Evolutionary conservation across 176 grass and related monocot species (phyloP), one percentile per base, ranked within the genome.

Genomic region (Triticum aestivum): DNA sequence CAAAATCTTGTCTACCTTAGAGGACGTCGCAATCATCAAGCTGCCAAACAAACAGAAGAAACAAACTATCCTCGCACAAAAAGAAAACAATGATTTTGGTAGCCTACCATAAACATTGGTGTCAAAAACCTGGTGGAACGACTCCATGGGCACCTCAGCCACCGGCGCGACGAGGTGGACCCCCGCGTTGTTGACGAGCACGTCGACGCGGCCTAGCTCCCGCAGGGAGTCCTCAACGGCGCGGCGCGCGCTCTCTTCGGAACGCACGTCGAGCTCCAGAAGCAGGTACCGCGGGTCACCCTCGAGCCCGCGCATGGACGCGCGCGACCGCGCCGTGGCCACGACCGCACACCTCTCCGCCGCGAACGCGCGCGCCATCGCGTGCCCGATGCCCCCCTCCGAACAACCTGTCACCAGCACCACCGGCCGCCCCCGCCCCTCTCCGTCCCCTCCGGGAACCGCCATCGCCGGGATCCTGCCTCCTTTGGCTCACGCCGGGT

Each of bases 101-200:
- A 15, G 1, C 86, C 11, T 88, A 98, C 95, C 96, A 23, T 92
- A 93, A 21, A 98, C 96, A 82, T 95, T 98, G 44, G 96, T 96
- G 38, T 94, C 88, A 61, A 98, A 94, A 0, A 98, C 84, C 45
- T 87, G 82, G 5, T 95, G 74, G 35, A 98, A 82, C 1, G 84
- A 89, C 1, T 89, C 86, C 91, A 98, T 98, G 0, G 93, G 90
- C 54, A 90, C 89, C 90, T 98, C 93, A 12, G 78, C 92, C 41
- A 98, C 89, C 29, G 96, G 96, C 61, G 96, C 93, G 35, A 98
- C 96, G 67, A 96, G 82, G 84, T 98, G 96, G 68, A 98, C 65
- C 38, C 96, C 96, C 11, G 96, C 91, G 81, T 98, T 98, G 71
- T 98, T 98, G 18, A 98, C 93, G 56, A 98, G 91, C 64, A 98